Conservation (phyloP, 495 filamentous ascomycete genomes). For the Trichoderma orchidacearum region DNA sequence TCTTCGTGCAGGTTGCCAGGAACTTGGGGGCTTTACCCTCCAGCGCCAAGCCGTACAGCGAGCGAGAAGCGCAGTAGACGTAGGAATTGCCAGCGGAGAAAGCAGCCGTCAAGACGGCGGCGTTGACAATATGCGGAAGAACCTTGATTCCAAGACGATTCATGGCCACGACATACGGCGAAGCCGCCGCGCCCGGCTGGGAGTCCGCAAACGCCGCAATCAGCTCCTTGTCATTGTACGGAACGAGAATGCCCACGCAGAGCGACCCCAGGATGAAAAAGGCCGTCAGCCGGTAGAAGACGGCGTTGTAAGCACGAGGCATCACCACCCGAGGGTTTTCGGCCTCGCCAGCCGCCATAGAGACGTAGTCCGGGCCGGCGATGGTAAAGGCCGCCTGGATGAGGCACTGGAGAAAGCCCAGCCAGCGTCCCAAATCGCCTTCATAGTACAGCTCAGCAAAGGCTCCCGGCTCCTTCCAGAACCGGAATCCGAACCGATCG, state of each 20-base stretch:
- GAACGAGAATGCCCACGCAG: slow-evolving; percentile 54
- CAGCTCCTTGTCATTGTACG: slow-evolving; percentile 40
- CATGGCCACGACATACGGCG: slow-evolving; percentile 84
- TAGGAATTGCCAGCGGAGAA: slow-evolving; percentile 82
- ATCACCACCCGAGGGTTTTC: slow-evolving; percentile 52
- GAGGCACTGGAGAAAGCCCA: slow-evolving; percentile 58
- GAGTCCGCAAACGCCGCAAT: slow-evolving; percentile 35
- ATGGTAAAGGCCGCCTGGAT: slow-evolving; percentile 71
- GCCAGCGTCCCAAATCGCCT: slow-evolving; percentile 50
- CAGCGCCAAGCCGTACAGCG: slow-evolving; percentile 59
- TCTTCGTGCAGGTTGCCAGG: slow-evolving; percentile 45
- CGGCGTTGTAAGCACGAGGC: slow-evolving; percentile 61
- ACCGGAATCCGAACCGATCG: slow-evolving; percentile 62
- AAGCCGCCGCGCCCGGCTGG: slow-evolving; percentile 50
- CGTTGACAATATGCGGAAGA: slow-evolving; percentile 70
- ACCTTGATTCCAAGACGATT: slow-evolving; percentile 51
- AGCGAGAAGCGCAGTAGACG: slow-evolving; percentile 67
- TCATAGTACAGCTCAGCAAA: slow-evolving; percentile 47
- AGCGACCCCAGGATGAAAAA: slow-evolving; percentile 68
- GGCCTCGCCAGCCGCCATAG: slow-evolving; percentile 66
- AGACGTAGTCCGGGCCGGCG: slow-evolving; percentile 68
- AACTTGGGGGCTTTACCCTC: slow-evolving; percentile 52
- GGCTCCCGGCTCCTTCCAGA: slow-evolving; percentile 60
- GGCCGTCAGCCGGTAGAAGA: slow-evolving; percentile 58
- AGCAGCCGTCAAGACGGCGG: slow-evolving; percentile 56